phyloP scores from a whole-genome alignment of 2,329 filamentous ascomycete species.

The Phialocephala sp. region DNA sequence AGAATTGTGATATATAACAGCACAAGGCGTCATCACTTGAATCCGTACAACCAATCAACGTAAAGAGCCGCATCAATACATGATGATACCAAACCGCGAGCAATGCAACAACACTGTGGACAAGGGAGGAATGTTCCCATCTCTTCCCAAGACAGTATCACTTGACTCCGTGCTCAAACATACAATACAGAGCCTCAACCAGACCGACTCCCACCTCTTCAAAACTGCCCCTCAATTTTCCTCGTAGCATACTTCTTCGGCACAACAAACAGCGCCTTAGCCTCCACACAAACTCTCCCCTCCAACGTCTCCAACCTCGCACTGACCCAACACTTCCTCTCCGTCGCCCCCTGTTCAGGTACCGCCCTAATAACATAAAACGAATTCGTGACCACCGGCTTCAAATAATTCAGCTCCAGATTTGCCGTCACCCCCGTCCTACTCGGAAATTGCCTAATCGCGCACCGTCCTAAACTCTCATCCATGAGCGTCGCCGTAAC shows the following conservation, averaged over 20 bases:
- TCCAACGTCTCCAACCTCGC: conserved; percentile 59
- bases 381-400: conserved; percentile 61
- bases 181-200: neutral
- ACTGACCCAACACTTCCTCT: conserved; percentile 59
- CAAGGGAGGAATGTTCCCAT: too few relatives aligned
- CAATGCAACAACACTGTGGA: too few relatives aligned
- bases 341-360: conserved; percentile 48
- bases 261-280: conserved; percentile 63
- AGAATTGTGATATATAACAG: neutral
- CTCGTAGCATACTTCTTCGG: conserved; percentile 49
- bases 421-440: conserved; percentile 61
- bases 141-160: too few relatives aligned
- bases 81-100: too few relatives aligned
- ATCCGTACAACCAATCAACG: too few relatives aligned
- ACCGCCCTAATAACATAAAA: conserved; percentile 69
- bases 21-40: too few relatives aligned
- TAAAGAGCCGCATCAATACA: too few relatives aligned
- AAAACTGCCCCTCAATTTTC: conserved; percentile 26
- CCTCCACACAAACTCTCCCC: conserved; percentile 64
- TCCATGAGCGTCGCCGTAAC: conserved; percentile 70
- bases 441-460: conserved; percentile 53
- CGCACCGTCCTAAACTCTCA: conserved; percentile 71
- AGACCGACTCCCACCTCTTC: neutral
- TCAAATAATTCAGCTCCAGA: conserved; percentile 65
- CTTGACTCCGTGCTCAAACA: neutral